Evolutionary conservation across 1,284 basidiomycete species (phyloP), one percentile per base, ranked within the genome.

Genomic region (Marasmius oreades): DNA sequence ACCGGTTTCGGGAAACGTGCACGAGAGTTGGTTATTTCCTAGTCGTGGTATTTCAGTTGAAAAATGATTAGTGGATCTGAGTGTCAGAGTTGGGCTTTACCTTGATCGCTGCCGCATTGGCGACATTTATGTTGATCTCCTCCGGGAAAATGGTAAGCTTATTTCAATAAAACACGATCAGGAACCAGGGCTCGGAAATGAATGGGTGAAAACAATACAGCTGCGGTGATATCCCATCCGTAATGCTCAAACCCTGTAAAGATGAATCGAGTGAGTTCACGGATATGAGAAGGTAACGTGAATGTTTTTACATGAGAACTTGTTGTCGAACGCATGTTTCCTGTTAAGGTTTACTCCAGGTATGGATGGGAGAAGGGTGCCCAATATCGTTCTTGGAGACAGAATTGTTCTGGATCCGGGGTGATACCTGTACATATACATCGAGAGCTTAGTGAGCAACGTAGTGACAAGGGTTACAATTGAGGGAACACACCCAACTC

Each of bases 1-100:
- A 46, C 52, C 6, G 42, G 52, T 18, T 53, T 53, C 12, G 52
- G 52, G 42, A 53, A 53, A 1, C 26, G 36, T 6, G 43, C 33
- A 14, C 52, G 52, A 14, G 52, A 53, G 20, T 23, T 18, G 20
- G 52, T 46, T 23, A 53, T 53, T 45, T 53, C 42, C 52, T 53
- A 6, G 31, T 31, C 10, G 28, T 10, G 28, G 20, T 31, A 37
- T 5, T 16, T 20, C 23, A n/a, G 14, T 3, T 22, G 45, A 20
- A 24, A n/a, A n/a, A n/a, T n/a, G n/a, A n/a, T n/a, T n/a, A n/a
- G n/a, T 24, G 22, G 1, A 10, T 20, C 20, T 2, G n/a, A 14
- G 16, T 8, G 22, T 46, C 16, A 3, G 26, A 28, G 28, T 5
- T 1, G 8, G 16, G 14, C 3, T 10, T 16, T 24, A 33, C 47